Evolutionary conservation across 2,329 filamentous ascomycete species (phyloP), one percentile per base, ranked within the genome.

Genomic region (Keithomyces neogunnii): DNA sequence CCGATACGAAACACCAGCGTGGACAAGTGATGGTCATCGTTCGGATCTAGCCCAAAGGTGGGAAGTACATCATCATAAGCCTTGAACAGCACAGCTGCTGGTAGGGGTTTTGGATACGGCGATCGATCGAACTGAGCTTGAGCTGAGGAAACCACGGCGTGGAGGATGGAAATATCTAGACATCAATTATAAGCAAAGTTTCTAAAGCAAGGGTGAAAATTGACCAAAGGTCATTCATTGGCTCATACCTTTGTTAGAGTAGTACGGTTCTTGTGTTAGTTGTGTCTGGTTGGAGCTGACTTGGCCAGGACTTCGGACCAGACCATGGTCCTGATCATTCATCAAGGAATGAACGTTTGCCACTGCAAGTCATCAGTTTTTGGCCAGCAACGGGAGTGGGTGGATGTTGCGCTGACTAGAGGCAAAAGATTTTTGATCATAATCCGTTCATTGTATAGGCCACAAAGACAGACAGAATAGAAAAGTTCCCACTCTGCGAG

Each of bases 1-100:
- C 88, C 86, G 63, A 96, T 82, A 60, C 85, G 85, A 65, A 93
- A 88, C 51, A 96, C 70, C 60, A 95, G 84, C 56, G 85, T 81
- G 57, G 89, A 83, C 61, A 90, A 85, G 58, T 86, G 81, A 59
- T 84, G 82, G 61, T 91, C 88, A 58, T 86, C 76, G 60, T 88
- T 83, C n/a, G 82, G 77, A 53, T 88, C 78, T 56, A 89, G 73
- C 50, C 82, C 85, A 71, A 87, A 74, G 57, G 82, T 74, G 4
- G 80, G 80, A n/a, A 95, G 78, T 42, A 91, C 76, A 51, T 81
- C 75, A 62, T 93, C 86, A 64, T 95, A 95, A 32, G 89, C 88
- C 49, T 78, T 77, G 68, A 95, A 95, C 19, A 96, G 77, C 8
- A 89, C 88, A 62, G 84, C 83, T 52, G 86, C 89, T 3, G 88